These are phyloP conservation scores for Venturiaceae sp. DNA, from an alignment of 2,329 filamentous ascomycete species.

Conservation along the genomic window DNA sequence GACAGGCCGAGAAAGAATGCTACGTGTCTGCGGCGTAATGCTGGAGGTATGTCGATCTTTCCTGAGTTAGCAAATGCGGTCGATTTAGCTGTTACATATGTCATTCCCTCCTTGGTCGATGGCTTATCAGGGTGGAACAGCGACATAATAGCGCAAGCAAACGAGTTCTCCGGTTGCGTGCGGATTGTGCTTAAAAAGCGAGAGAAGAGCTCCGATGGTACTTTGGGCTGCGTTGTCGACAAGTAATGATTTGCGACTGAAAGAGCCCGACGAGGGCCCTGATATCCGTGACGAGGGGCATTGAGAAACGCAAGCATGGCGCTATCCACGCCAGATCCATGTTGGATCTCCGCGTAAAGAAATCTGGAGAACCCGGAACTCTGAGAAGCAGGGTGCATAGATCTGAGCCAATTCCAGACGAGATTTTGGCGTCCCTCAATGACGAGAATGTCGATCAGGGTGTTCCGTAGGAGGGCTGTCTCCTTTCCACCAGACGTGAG, in stretches of 20 bases:
- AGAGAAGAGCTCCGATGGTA: background rate
- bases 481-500: background rate
- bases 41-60: background rate
- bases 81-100: background rate
- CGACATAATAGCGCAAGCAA: background rate
- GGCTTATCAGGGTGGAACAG: background rate
- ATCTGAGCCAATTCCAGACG: background rate
- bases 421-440: background rate
- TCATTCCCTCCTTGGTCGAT: background rate
- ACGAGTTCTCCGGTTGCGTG: background rate
- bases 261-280: background rate
- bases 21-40: background rate
- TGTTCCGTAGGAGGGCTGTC: background rate
- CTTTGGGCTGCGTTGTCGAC: background rate
- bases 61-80: background rate
- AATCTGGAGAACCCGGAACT: background rate
- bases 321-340: background rate
- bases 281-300: background rate
- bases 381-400: background rate
- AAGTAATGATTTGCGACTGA: background rate
- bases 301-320: background rate
- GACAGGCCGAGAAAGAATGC: background rate
- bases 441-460: conserved; percentile 1
- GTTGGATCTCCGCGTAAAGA: background rate
- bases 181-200: background rate